Base-by-base conservation (phyloP, 2,329 filamentous ascomycete species). In the Aspergillus luchuensis region DNA sequence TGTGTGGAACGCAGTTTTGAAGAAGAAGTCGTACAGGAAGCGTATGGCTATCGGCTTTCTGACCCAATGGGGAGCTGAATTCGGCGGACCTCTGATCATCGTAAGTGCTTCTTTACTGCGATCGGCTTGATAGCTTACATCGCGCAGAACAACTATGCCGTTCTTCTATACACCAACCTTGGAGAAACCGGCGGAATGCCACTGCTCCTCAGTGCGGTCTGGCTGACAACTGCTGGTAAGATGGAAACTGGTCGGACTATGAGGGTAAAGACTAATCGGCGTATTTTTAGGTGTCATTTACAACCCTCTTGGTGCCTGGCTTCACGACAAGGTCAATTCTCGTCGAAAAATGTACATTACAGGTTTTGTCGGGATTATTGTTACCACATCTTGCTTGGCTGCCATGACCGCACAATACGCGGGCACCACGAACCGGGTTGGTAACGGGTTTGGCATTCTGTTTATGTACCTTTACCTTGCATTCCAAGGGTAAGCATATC, bases 31-130 rank as follows among this genome's bases (percentile, higher is more conserved):
- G 8, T 82, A 82, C 62, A 73, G 81, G 17, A 84, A 82, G 71
- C 73, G 82, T 0, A 82, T 84, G 80, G 73, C 78, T 1, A 81
- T 84, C 45, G 81, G 81, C 0, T 84, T 84, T 61, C 69, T 84
- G 38, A 84, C 81, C 0, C 82, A 83, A 63, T 84, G 81, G 80
- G 81, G 81, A 21, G 81, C 81, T 2, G 81, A 84, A 56, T 84
- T 83, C 66, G 80, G 77, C n/a, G 82, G 82, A 0, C 80, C 81
- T 10, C 72, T 84, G 0, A 80, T 84, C 15, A 83, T 84, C 57
- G 80, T 82, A 58, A 69, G 80, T 76, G 45, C n/a, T 39, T 45
- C 19, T 51, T 3, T 15, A 8, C 52, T 3, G 11, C 17, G 4
- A 36, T 43, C 33, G 8, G n/a, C n/a, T n/a, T n/a, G 5, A 36